Evolutionary conservation across 768 basidiomycete species (phyloP), one percentile per base, ranked within the genome.

Genomic region (Leucocoprinus birnbaumii): DNA sequence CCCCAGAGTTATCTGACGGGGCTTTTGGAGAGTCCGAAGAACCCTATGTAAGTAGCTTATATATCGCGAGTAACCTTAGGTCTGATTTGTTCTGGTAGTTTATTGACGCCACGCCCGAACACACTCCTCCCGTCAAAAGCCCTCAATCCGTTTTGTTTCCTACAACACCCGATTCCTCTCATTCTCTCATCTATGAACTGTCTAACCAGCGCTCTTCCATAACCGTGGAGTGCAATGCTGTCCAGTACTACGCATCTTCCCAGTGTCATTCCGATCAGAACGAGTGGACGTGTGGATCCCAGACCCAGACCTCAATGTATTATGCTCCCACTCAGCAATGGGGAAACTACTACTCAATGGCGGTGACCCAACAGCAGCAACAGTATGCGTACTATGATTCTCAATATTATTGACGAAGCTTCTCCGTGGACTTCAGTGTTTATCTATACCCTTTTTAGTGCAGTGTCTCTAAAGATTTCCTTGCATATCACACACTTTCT

Each of bases 341-440:
- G 54, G 54, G n/a, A 5, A 11, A 41, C 13, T 55, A 55, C 26
- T 55, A 55, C 18, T 14, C 54, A 9, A 38, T 41, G n/a, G 22
- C 19, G 46, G 53, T 48, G 26, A 27, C 26, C 41, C 54, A 42
- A 14, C 54, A 42, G 27, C 52, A 53, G n/a, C n/a, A n/a, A n/a
- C n/a, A n/a, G 38, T 48, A 42, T 22, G 41, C 31, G n/a, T 55
- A 55, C 48, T 55, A 55, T 19, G 27, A 35, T 9, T 49, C 54
- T 14, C 54, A 55, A 31, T 55, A 55, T 19, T 55, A 48, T 43
- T 55, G 19, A 43, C 25, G 7, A 45, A 7, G 40, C 41, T 24
- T 14, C 37, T 18, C 21, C 22, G 18, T n/a, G 26, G 31, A 3
- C 14, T 25, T 31, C 21, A 42, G 27, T 38, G 22, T n/a, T 9